Conservation (phyloP, 169 alveolate species). For the Cyclospora cayetanensis region DNA sequence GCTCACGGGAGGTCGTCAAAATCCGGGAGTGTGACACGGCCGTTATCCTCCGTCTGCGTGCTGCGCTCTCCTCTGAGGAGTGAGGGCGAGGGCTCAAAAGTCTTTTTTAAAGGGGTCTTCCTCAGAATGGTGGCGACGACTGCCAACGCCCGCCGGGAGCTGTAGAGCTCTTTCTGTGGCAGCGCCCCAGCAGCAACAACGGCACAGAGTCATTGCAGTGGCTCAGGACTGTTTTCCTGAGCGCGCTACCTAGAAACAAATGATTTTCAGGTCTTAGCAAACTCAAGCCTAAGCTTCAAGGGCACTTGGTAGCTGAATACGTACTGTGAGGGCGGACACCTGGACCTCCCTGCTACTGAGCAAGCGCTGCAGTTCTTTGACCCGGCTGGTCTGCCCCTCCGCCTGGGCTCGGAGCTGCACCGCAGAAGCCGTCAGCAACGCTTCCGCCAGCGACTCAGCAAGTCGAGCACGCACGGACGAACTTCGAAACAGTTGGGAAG, state of each 20-base stretch:
- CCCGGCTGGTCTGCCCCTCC: not conserved
- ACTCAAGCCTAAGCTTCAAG: no score
- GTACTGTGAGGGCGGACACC: not conserved
- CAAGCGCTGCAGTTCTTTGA: constrained; percentile 11
- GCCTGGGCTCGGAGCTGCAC: constrained; percentile 36
- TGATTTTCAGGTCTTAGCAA: no score
- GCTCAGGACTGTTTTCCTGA: no score
- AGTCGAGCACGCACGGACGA: not conserved
- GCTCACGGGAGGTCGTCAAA: not conserved
- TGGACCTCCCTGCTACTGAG: constrained; percentile 5
- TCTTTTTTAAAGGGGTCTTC: not conserved
- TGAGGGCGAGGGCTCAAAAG: not conserved
- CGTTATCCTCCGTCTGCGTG: not conserved
- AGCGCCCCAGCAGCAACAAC: constrained; percentile 21
- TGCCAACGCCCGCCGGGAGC: not conserved
- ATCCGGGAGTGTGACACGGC: not conserved
- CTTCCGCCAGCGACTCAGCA: not conserved
- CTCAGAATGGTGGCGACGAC: not conserved
- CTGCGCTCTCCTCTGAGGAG: not conserved
- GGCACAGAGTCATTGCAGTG: no score
- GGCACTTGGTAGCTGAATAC: no score
- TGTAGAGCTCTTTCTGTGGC: constrained; percentile 2
- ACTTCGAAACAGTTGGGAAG: not conserved
- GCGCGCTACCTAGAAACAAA: no score
- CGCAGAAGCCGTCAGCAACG: not conserved